Base-by-base conservation (phyloP, 345 rosid species). In the Passiflora organensis region DNA sequence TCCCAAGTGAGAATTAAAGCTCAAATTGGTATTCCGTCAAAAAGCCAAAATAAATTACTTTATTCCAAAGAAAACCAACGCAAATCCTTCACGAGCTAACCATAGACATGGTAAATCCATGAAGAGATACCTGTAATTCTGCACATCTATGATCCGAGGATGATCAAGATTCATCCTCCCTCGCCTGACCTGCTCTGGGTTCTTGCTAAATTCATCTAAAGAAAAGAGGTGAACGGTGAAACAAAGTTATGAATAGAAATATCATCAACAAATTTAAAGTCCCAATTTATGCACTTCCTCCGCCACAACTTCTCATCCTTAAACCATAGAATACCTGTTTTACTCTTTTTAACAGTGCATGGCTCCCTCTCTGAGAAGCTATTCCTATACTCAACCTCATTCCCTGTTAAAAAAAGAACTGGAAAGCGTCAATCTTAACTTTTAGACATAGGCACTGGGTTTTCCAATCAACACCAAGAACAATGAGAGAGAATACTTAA, bases 91-190 rank as follows among this genome's bases (percentile, higher is more conserved):
- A 10, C 6, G 0, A 20, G 6, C 46, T 50, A 49, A 46, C n/a
- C 19, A 13, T 1, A 45, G 38, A 4, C 34, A 25, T 17, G 38
- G 41, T 23, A 22, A 37, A 56, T 49, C n/a, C 10, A 32, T 13
- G 43, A 62, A 37, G 20, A 43, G 32, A 43, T 62, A 93, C 99
- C 99, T 93, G 57, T 87, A 61, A 73, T 86, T 93, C 65, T 93
- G 95, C 58, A 93, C 99, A 74, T 93, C 99, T 52, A 93, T 85
- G 68, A 93, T 80, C 54, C 96, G 74, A 0, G 99, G 97, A 61
- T 89, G 87, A 44, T 93, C 96, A 16, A 86, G 94, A 73, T 93
- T 86, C 97, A 82, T 89, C 66, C 78, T 85, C 47, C 83, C 71
- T 51, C 91, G 81, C 62, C 85, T 72, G 47, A 73, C 76, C 67